Base-by-base conservation (phyloP, 768 basidiomycete species). In the Cystofilobasidium bisporidii region DNA sequence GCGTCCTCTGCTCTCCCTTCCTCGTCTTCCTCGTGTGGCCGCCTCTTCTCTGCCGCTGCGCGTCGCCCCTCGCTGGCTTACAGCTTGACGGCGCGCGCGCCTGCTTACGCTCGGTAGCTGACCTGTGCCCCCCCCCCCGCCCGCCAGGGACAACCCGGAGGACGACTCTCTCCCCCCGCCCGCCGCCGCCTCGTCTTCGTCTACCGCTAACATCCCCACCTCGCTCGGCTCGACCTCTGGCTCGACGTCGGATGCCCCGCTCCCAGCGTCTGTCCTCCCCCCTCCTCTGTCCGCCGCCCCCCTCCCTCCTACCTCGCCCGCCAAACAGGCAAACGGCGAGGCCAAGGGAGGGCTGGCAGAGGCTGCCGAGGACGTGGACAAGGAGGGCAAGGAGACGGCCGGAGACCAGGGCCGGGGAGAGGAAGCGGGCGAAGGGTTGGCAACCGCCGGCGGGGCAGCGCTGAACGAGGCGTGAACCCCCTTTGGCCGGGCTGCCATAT, bases 391-490 rank as follows among this genome's bases (percentile, higher is more conserved):
- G 30, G 67, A 68, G 32, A 36, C 55, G 20, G 30, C 24, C 5
- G 55, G 55, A 5, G 67, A 63, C 18, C 28, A 57, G 30, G 67
- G 67, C 14, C 38, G 67, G 56, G 67, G 67, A 2, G 61, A 63
- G 56, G 67, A 68, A 43, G 67, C 53, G 0, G 67, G 67, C 11
- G 67, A 68, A 33, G 67, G 61, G n/a, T n/a, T 68, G 32, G 55
- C 50, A 14, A 63, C n/a, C 12, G 22, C 38, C 18, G 67, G 41
- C 1, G 67, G 67, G 3, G 61, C 60, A n/a, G 61, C 60, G n/a
- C 30, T 68, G 33, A 41, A 50, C 40, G 60, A 68, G 41, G 55
- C 61, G 26, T 40, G 22, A 22, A 3, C 24, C 56, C 30, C 6
- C 26, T n/a, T n/a, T n/a, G n/a, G n/a, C n/a, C n/a, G n/a, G n/a